A percentile compares a stretch with the other conserved stretches of the same genome.
These are phyloP conservation scores for Fragaria iinumae DNA, from an alignment of 306 rosid species.

Conservation along the genomic window DNA sequence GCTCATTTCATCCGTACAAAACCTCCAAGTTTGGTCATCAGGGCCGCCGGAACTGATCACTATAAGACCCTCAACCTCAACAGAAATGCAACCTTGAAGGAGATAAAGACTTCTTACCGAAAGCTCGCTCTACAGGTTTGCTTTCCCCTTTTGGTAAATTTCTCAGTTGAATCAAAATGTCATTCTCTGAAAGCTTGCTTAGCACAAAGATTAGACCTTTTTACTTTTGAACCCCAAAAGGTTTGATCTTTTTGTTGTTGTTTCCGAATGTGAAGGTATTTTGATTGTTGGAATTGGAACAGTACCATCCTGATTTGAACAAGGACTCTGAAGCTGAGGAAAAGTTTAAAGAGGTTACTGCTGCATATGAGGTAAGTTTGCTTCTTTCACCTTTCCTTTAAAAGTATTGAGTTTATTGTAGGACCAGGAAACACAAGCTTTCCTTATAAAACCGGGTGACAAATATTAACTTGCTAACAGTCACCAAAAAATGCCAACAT, in stretches of 20 bases:
- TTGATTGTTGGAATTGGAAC: slow-evolving; percentile 17
- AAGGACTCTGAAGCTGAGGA: slow-evolving; percentile 86
- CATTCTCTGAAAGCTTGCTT: background rate
- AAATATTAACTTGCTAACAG: background rate
- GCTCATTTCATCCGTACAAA: slow-evolving; percentile 24
- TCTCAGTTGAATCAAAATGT: background rate
- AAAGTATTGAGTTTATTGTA: no score
- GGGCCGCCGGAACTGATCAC: slow-evolving; percentile 53
- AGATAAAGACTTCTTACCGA: slow-evolving; percentile 69
- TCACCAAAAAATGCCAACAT: no score
- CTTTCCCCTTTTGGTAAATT: background rate
- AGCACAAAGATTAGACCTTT: background rate
- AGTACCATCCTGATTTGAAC: slow-evolving; percentile 82
- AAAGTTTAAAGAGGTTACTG: slow-evolving; percentile 90
- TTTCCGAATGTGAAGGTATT: background rate
- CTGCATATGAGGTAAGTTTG: slow-evolving; percentile 81
- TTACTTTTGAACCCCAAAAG: background rate
- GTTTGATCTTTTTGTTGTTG: background rate
- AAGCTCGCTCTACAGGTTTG: slow-evolving; percentile 91
- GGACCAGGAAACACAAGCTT: background rate
- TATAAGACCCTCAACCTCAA: slow-evolving; percentile 66
- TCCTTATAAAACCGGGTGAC: background rate
- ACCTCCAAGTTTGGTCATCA: slow-evolving; percentile 27
- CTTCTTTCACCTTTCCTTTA: slow-evolving; percentile 18
- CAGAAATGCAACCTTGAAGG: slow-evolving; percentile 64